Evolutionary conservation across 1,284 basidiomycete genomes (phyloP).

Genomic region (Xanthoconium separans): DNA sequence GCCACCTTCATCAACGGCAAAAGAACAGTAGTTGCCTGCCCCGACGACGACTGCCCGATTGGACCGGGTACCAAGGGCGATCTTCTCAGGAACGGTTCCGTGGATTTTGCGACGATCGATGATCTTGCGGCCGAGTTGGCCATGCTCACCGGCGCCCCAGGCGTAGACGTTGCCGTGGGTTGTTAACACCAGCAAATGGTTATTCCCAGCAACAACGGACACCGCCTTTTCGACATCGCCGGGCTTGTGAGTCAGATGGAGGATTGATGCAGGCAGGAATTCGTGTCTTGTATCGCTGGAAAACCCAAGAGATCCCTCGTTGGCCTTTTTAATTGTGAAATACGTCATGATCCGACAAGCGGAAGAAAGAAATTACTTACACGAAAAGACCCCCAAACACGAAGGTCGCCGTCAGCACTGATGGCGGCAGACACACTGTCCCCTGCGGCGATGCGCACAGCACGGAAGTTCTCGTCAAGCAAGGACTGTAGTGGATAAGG

Average conservation of each 20-base stretch:
- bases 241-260: constrained; percentile 59
- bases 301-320: constrained; percentile 87
- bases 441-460: constrained; percentile 80
- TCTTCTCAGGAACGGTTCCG: constrained; percentile 79
- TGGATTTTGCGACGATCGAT: constrained; percentile 82
- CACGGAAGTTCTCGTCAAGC: constrained; percentile 75
- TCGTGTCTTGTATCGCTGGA: constrained; percentile 64
- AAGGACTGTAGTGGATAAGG: constrained; percentile 76
- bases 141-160: constrained; percentile 87
- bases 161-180: constrained; percentile 82
- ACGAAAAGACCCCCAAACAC: constrained; percentile 92
- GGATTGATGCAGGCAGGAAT: constrained; percentile 71
- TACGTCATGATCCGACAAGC: constrained; percentile 9
- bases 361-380: constrained; percentile 47
- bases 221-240: constrained; percentile 76
- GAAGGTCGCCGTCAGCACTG: constrained; percentile 73
- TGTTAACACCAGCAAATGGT: constrained; percentile 86
- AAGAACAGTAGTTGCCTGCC: constrained; percentile 83
- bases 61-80: constrained; percentile 65
- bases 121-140: constrained; percentile 84
- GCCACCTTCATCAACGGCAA: constrained; percentile 83
- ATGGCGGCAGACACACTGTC: constrained; percentile 86
- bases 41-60: constrained; percentile 78
- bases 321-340: constrained; percentile 43
- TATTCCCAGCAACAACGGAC: constrained; percentile 76